Percentiles rank a stretch among this genome's conserved stretches.
phyloP scores from a whole-genome alignment of 768 basidiomycete genomes.

The Filobasidium floriforme region DNA sequence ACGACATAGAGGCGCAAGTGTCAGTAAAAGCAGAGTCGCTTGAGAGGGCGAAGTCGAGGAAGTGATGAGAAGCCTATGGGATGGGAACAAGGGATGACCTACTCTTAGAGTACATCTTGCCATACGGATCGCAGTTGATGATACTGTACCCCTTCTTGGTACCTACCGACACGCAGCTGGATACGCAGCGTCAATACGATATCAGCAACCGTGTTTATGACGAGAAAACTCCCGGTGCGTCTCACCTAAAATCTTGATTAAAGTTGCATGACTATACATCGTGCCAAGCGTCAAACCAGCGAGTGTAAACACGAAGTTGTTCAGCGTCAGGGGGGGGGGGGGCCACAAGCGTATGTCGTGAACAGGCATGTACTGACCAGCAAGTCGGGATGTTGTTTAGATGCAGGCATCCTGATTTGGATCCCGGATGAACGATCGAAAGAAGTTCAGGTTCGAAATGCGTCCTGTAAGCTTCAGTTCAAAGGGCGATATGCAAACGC shows the following conservation, averaged over 20 bases:
- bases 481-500: too few relatives aligned
- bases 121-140: conserved; percentile 96
- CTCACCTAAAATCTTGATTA: conserved; percentile 94
- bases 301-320: neutral
- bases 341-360: too few relatives aligned
- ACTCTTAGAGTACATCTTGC: conserved; percentile 92
- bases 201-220: neutral
- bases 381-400: conserved; percentile 43
- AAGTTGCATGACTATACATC: conserved; percentile 57
- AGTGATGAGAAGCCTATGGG: too few relatives aligned
- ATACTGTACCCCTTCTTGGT: conserved; percentile 94
- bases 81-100: conserved; percentile 43
- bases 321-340: too few relatives aligned
- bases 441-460: too few relatives aligned
- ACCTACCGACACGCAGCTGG: conserved; percentile 79
- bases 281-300: conserved; percentile 2
- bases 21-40: too few relatives aligned
- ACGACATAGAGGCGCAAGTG: too few relatives aligned
- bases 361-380: conserved; percentile 32
- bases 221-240: conserved; percentile 11
- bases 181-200: conserved; percentile 30
- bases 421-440: too few relatives aligned
- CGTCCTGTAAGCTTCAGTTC: too few relatives aligned
- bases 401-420: conserved; percentile 27
- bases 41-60: too few relatives aligned